These are phyloP conservation scores for Dalbergia cochinchinensis DNA, from an alignment of 306 rosid species.

Conservation along the genomic window DNA sequence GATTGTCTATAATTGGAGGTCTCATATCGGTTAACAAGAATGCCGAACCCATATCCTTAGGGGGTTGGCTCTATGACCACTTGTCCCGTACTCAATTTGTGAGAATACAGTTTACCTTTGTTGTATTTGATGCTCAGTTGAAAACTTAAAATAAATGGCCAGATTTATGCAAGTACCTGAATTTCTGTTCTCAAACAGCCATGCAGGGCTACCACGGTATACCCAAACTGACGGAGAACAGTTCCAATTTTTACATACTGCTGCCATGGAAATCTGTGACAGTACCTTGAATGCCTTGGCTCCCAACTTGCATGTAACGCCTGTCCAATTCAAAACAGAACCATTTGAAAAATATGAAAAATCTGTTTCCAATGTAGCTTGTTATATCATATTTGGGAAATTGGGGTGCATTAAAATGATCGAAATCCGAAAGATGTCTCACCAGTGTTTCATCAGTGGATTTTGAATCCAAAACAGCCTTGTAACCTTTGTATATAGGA, in stretches of 20 bases:
- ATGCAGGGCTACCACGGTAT: constrained; percentile 85
- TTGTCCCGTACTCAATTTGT: too few relatives aligned
- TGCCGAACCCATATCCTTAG: too few relatives aligned
- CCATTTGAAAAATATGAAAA: constrained; percentile 9
- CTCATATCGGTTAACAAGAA: too few relatives aligned
- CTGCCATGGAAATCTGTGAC: constrained; percentile 80
- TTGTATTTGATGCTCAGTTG: too few relatives aligned
- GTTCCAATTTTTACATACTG: constrained; percentile 85
- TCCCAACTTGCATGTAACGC: constrained; percentile 96
- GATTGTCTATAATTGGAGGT: too few relatives aligned
- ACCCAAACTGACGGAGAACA: constrained; percentile 93
- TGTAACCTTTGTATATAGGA: constrained; percentile 71
- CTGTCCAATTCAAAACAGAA: constrained; percentile 53
- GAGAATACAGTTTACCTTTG: too few relatives aligned
- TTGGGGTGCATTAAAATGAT: not conserved
- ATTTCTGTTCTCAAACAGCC: constrained; percentile 86
- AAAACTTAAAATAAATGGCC: not conserved
- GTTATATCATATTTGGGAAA: not conserved
- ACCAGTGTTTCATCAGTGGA: constrained; percentile 83
- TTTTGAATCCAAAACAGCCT: constrained; percentile 91
- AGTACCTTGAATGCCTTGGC: constrained; percentile 83
- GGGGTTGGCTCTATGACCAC: too few relatives aligned
- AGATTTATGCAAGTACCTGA: constrained; percentile 59
- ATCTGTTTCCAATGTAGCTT: constrained; percentile 10
- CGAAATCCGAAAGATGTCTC: constrained; percentile 9